Percentiles rank a stretch among this genome's conserved stretches.
phyloP scores from a whole-genome alignment of 371 early-diverging fungal genomes.

The Apophysomyces ossiformis region DNA sequence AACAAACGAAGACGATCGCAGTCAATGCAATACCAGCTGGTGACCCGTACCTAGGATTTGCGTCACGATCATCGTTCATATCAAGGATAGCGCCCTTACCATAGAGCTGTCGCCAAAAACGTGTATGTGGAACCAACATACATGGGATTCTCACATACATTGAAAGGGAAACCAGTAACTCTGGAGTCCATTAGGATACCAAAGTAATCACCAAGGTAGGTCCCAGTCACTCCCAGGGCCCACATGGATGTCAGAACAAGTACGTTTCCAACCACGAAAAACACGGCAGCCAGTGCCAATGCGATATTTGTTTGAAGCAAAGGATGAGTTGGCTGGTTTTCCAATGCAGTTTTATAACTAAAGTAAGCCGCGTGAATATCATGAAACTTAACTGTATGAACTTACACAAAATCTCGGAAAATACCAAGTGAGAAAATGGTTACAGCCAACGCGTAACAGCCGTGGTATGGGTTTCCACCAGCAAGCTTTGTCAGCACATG shows the following conservation, averaged over 20 bases:
- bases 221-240: constrained; percentile 88
- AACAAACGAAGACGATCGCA: constrained; percentile 72
- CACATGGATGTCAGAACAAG: constrained; percentile 89
- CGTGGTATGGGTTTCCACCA: constrained; percentile 67
- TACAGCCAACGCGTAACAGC: constrained; percentile 82
- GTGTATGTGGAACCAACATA: constrained; percentile 90
- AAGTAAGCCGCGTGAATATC: background rate
- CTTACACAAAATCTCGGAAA: constrained; percentile 82
- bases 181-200: constrained; percentile 89
- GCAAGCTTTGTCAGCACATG: constrained; percentile 75
- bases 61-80: background rate
- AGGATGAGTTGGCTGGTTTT: constrained; percentile 64
- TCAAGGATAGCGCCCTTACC: constrained; percentile 49
- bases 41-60: constrained; percentile 53
- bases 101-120: constrained; percentile 85
- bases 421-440: constrained; percentile 85
- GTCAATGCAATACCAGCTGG: constrained; percentile 77
- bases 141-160: constrained; percentile 91
- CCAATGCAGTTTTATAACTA: constrained; percentile 72
- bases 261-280: constrained; percentile 70
- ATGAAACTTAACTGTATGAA: background rate
- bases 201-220: constrained; percentile 93
- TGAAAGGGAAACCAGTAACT: constrained; percentile 92
- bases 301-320: constrained; percentile 52
- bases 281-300: constrained; percentile 50